Percentiles rank a stretch among this genome's conserved stretches.
phyloP scores from a whole-genome alignment of 1,284 basidiomycete genomes.

The Trichosporon sp. region DNA sequence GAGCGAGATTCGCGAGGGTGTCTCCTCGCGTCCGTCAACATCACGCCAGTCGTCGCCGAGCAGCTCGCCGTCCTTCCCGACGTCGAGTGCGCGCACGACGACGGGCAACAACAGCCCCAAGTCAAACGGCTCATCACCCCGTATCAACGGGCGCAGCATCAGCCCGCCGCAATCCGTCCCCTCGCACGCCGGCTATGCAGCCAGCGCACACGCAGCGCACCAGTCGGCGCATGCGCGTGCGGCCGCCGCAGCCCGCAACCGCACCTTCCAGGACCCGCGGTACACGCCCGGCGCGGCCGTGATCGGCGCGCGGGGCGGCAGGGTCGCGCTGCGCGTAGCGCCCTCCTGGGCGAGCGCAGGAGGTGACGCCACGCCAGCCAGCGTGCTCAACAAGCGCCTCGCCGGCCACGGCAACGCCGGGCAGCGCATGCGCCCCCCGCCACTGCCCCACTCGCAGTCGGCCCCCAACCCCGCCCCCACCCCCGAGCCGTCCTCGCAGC shows the following conservation, averaged over 20 bases:
- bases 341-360: slow-evolving; percentile 23
- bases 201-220: background rate
- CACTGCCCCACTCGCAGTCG: background rate
- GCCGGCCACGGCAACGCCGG: too few relatives aligned
- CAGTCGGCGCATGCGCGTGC: background rate
- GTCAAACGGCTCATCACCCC: background rate
- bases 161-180: slow-evolving; percentile 3
- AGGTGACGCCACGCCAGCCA: background rate
- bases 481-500: background rate
- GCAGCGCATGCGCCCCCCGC: background rate
- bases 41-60: slow-evolving; percentile 1
- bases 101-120: slow-evolving; percentile 2
- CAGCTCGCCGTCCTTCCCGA: slow-evolving; percentile 9
- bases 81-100: slow-evolving; percentile 12
- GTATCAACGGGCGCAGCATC: background rate
- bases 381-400: background rate
- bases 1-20: background rate
- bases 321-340: slow-evolving; percentile 17
- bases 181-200: background rate
- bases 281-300: slow-evolving; percentile 19
- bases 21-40: background rate
- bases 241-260: background rate
- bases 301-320: slow-evolving; percentile 9
- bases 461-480: background rate
- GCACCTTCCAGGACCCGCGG: slow-evolving; percentile 21